A percentile compares a stretch with the other conserved stretches of the same genome.
phyloP scores from a whole-genome alignment of 345 rosid species.

The Arabis alpina region DNA sequence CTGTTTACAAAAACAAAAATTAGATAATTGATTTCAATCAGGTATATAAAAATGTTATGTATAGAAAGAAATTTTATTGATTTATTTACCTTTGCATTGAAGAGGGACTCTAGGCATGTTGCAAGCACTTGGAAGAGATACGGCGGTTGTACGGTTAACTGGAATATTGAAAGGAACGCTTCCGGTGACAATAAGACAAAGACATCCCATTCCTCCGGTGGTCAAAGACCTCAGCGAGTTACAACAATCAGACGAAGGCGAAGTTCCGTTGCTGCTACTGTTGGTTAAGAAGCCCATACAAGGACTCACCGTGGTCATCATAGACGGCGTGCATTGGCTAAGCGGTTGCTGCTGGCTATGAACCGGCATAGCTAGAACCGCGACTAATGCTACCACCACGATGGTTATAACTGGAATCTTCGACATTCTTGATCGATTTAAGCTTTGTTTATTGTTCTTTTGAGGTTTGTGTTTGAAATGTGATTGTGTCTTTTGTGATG shows the following conservation, averaged over 20 bases:
- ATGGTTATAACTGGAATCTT: constrained; percentile 2
- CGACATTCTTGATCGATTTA: constrained; percentile 24
- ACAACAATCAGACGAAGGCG: constrained; percentile 71
- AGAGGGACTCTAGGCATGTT: constrained; percentile 81
- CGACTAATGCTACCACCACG: constrained; percentile 15
- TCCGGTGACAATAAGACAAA: constrained; percentile 71
- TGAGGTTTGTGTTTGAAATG: constrained; percentile 14
- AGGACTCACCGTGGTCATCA: constrained; percentile 60
- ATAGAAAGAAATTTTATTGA: not conserved
- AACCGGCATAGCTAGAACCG: constrained; percentile 43
- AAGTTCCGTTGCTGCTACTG: constrained; percentile 58
- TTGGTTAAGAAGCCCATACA: constrained; percentile 73
- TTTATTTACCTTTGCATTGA: constrained; percentile 66
- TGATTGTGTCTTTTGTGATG: constrained; percentile 3
- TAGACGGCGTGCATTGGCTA: constrained; percentile 58
- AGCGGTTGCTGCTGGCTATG: constrained; percentile 51
- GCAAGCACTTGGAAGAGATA: constrained; percentile 85
- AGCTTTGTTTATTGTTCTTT: constrained; percentile 18
- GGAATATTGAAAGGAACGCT: constrained; percentile 72
- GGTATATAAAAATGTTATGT: not conserved
- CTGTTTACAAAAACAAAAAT: constrained; percentile 30
- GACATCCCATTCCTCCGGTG: constrained; percentile 62
- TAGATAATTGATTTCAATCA: not conserved
- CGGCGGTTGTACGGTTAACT: constrained; percentile 72
- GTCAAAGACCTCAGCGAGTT: constrained; percentile 63